Base-by-base conservation (phyloP, 495 filamentous ascomycete genomes). In the Podospora tetraspora region DNA sequence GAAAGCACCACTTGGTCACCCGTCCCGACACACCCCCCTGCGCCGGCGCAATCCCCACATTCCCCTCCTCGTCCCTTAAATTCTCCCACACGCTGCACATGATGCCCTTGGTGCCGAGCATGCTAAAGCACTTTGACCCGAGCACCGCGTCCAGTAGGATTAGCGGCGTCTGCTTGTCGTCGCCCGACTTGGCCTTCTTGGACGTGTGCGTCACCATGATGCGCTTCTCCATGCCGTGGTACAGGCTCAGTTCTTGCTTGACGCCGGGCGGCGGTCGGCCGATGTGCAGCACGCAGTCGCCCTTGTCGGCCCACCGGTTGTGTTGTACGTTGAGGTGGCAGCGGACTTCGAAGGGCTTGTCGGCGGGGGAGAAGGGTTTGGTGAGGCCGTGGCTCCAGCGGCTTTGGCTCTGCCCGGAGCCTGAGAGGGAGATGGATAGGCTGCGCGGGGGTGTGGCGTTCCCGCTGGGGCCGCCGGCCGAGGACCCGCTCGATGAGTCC, bases 231-330 rank as follows among this genome's bases (percentile, higher is more conserved):
- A 88, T 75, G n/a, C 84, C 82, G 75, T 85, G 75, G 68, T 85
- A 77, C 24, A 82, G 81, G 37, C 78, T 78, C 61, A 82, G 72
- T 64, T 83, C 82, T 70, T 84, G 86, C 43, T 82, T 73, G 70
- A 85, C 80, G 32, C 86, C 85, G 25, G 84, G 79, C 52, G 86
- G 81, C 1, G 90, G 88, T 10, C 90, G 89, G 77, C 91, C 88
- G 73, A 98, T 93, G 32, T 90, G 90, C 34, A 99, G 78, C 30
- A 88, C 83, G 62, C 93, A 94, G 60, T 91, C 87, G 64, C 94
- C 94, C 82, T 94, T 89, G 72, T 97, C 94, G 30, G 91, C 87
- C 95, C 95, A 99, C 73, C 91, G 92, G 43, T 88, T 88, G 23
- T 87, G 82, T 3, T 87, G 86, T 63, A 94, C 90, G 57, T 92